These are phyloP conservation scores for Solanum virginianum DNA, from an alignment of 257 asterid species.

Conservation along the genomic window DNA sequence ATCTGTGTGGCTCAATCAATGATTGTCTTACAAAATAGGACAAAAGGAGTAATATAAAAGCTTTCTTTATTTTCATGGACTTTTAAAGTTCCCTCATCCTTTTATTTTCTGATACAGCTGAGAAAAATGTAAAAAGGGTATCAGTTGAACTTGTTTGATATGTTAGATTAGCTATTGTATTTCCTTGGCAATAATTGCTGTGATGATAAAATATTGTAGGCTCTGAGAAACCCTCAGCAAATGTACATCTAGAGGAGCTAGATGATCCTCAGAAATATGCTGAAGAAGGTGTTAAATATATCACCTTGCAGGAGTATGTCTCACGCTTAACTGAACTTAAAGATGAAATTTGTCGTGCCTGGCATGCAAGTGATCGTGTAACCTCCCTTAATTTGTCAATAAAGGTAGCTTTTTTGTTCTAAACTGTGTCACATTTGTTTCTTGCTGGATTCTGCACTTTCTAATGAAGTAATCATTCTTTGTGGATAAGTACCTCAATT, in stretches of 20 bases:
- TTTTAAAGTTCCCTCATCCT: not conserved
- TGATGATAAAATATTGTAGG: constrained; percentile 24
- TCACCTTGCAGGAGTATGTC: constrained; percentile 62
- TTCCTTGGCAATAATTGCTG: not conserved
- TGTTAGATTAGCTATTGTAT: not conserved
- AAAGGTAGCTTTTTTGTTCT: constrained; percentile 37
- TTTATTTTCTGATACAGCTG: not conserved
- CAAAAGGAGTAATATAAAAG: not conserved
- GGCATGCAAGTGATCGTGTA: constrained; percentile 66
- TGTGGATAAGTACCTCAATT: not conserved
- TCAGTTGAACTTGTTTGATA: not conserved
- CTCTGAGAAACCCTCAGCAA: constrained; percentile 27
- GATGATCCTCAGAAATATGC: constrained; percentile 35
- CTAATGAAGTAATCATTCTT: not conserved
- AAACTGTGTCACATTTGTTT: not conserved
- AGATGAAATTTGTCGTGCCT: constrained; percentile 55
- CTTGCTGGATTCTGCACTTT: not conserved
- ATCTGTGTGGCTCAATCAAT: not conserved
- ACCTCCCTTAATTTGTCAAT: constrained; percentile 72
- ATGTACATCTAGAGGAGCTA: constrained; percentile 45
- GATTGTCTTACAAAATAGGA: not conserved
- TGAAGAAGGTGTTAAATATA: constrained; percentile 40
- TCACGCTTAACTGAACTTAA: constrained; percentile 55
- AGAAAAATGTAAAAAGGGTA: not conserved
- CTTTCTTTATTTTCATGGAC: not conserved